These are phyloP conservation scores for Friedmanniomyces endolithicus DNA, from an alignment of 495 filamentous ascomycete genomes.

Conservation along the genomic window DNA sequence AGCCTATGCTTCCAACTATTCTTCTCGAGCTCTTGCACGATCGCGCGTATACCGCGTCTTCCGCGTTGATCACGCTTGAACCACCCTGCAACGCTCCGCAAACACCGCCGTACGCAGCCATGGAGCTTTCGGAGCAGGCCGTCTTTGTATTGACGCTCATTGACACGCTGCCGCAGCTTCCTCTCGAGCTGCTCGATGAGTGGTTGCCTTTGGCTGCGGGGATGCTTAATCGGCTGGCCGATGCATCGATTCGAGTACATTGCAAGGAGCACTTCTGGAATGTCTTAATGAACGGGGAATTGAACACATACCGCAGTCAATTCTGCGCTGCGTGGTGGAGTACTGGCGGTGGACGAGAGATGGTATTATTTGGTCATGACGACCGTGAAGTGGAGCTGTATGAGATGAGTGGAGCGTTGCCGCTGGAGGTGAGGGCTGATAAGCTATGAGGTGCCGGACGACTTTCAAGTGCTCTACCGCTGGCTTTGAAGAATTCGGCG, in stretches of 20 bases:
- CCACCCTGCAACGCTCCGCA: conserved; percentile 13
- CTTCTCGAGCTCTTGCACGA: conserved; percentile 71
- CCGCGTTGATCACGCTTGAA: conserved; percentile 34
- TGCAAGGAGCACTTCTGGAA: conserved; percentile 76
- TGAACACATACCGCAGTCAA: conserved; percentile 77
- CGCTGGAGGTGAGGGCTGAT: conserved; percentile 13
- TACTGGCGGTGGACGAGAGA: conserved; percentile 53
- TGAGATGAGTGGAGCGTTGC: conserved; percentile 48
- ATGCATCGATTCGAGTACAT: conserved; percentile 48
- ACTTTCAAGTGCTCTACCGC: too few species aligned
- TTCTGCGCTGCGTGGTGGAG: conserved; percentile 84
- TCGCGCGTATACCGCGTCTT: conserved; percentile 46
- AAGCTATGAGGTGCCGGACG: too few species aligned
- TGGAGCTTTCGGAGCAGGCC: conserved; percentile 63
- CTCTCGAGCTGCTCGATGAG: conserved; percentile 56
- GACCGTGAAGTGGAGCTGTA: conserved; percentile 26
- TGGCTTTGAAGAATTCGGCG: too few species aligned
- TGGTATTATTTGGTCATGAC: conserved; percentile 46
- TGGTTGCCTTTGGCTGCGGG: conserved; percentile 63
- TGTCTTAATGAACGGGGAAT: conserved; percentile 68
- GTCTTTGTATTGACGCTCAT: conserved; percentile 67
- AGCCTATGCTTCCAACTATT: conserved; percentile 64
- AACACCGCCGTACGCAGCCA: conserved; percentile 16
- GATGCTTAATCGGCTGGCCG: conserved; percentile 49
- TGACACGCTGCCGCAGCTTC: conserved; percentile 67